Evolutionary conservation across 805 yeast species (phyloP).

Genomic region (Lipomyces sp.): DNA sequence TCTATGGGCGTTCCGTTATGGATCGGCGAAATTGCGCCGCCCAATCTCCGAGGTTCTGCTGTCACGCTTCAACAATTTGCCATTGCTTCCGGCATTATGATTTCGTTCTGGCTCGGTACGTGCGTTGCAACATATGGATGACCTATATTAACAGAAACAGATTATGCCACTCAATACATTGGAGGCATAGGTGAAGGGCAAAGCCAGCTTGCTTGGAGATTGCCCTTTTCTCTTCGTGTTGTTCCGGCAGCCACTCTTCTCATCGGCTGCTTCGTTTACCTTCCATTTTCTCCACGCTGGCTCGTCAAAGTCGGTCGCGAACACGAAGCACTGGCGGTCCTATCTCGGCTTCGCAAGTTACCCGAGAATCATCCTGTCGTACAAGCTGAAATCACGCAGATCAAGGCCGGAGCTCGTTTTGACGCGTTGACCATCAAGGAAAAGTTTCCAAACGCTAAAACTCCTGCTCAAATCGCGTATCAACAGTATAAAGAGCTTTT

Average conservation of each 20-base stretch:
- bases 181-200: conserved; percentile 46
- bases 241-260: conserved; percentile 54
- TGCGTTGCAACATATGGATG: not conserved
- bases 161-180: conserved; percentile 51
- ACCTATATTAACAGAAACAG: conserved; percentile 18
- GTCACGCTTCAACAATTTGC: conserved; percentile 42
- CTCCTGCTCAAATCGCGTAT: conserved; percentile 18
- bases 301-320: conserved; percentile 41
- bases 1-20: conserved; percentile 54
- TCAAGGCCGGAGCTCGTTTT: conserved; percentile 41
- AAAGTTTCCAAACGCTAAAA: conserved; percentile 32
- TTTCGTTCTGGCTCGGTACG: conserved; percentile 43
- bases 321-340: conserved; percentile 39
- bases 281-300: conserved; percentile 57
- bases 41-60: conserved; percentile 40
- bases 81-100: conserved; percentile 45
- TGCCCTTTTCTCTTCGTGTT: conserved; percentile 57
- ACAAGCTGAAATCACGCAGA: conserved; percentile 38
- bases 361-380: conserved; percentile 30
- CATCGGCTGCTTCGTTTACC: conserved; percentile 50
- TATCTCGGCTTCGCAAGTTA: conserved; percentile 39
- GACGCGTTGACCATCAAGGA: conserved; percentile 37
- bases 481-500: conserved; percentile 29
- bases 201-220: conserved; percentile 48
- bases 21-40: conserved; percentile 41